Conservation (phyloP, 1,139 yeast species). For the Saccharomycopsis hybrid region DNA sequence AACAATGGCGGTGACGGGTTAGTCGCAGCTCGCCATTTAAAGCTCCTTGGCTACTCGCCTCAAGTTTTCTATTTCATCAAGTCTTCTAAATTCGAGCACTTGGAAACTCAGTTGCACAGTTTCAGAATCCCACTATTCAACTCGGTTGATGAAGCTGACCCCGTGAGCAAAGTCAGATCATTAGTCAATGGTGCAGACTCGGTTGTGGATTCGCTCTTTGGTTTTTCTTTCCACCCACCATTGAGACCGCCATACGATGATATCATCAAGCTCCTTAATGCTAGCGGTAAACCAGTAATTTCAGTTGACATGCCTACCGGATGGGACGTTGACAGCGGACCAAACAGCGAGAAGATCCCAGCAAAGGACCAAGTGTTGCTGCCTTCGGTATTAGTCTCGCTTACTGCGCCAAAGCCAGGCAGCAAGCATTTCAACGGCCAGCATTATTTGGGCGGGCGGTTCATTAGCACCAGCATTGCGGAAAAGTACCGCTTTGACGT, state of each 20-base stretch:
- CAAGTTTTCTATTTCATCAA: slow-evolving; percentile 61
- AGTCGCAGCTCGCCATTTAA: slow-evolving; percentile 89
- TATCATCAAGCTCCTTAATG: slow-evolving; percentile 44
- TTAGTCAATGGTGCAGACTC: slow-evolving; percentile 31
- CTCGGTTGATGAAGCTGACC: slow-evolving; percentile 8
- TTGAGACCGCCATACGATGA: slow-evolving; percentile 71
- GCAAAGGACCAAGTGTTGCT: slow-evolving; percentile 36
- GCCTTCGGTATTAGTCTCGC: slow-evolving; percentile 68
- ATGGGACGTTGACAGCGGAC: slow-evolving; percentile 94
- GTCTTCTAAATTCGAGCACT: slow-evolving; percentile 40
- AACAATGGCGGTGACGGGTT: slow-evolving; percentile 94
- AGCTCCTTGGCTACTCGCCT: slow-evolving; percentile 73
- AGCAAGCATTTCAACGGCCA: slow-evolving; percentile 43
- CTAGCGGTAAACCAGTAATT: slow-evolving; percentile 45
- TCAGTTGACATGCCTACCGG: slow-evolving; percentile 93
- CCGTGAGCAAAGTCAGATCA: slow-evolving; percentile 20
- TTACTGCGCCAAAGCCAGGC: slow-evolving; percentile 94
- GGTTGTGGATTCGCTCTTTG: slow-evolving; percentile 80
- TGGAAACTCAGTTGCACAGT: slow-evolving; percentile 54
- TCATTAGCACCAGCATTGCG: slow-evolving; percentile 62
- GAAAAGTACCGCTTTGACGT: slow-evolving; percentile 62
- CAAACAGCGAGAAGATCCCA: slow-evolving; percentile 28
- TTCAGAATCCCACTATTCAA: slow-evolving; percentile 35
- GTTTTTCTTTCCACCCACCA: slow-evolving; percentile 90
- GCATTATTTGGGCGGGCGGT: slow-evolving; percentile 90